These are phyloP conservation scores for Leptographium lundbergii DNA, from an alignment of 2,329 filamentous ascomycete species.

Conservation along the genomic window DNA sequence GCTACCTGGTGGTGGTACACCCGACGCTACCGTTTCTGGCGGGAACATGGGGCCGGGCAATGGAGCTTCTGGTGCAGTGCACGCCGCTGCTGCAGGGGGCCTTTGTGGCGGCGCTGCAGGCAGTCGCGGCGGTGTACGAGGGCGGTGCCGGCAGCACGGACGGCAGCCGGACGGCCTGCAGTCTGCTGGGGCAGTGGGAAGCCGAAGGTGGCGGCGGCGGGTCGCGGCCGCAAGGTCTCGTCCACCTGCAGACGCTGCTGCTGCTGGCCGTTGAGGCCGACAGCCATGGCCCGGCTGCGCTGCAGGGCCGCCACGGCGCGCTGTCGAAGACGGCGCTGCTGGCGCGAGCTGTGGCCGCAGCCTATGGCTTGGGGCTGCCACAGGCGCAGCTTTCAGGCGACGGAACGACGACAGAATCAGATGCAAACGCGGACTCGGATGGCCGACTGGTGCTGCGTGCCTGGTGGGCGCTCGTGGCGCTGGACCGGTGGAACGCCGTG, in stretches of 20 bases:
- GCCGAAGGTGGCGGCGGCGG: slow-evolving; percentile 21
- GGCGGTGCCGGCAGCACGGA: slow-evolving; percentile 16
- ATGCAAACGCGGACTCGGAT: slow-evolving; percentile 45
- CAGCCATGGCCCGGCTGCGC: slow-evolving; percentile 32
- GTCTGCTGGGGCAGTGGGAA: slow-evolving; percentile 40
- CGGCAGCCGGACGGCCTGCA: slow-evolving; percentile 26
- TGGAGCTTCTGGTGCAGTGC: slow-evolving; percentile 42
- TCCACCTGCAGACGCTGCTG: slow-evolving; percentile 55
- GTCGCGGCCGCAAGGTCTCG: slow-evolving; percentile 27
- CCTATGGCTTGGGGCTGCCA: slow-evolving; percentile 53
- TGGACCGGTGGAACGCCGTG: slow-evolving; percentile 64
- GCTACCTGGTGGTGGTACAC: slow-evolving; percentile 53
- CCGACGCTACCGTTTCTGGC: slow-evolving; percentile 55
- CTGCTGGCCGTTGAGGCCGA: slow-evolving; percentile 56
- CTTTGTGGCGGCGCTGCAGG: slow-evolving; percentile 50
- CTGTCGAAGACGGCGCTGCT: slow-evolving; percentile 42
- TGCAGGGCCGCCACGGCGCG: slow-evolving; percentile 28
- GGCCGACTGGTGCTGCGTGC: slow-evolving; percentile 49
- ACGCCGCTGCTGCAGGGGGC: slow-evolving; percentile 46
- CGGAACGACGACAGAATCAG: slow-evolving; percentile 21
- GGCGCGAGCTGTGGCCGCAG: slow-evolving; percentile 52
- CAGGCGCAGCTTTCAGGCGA: slow-evolving; percentile 15
- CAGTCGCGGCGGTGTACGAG: slow-evolving; percentile 41
- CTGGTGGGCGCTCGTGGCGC: slow-evolving; percentile 60
- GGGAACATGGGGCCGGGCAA: slow-evolving; percentile 40